These are phyloP conservation scores for Taphrina confusa DNA, from an alignment of 1,139 yeast genomes.

Conservation along the genomic window DNA sequence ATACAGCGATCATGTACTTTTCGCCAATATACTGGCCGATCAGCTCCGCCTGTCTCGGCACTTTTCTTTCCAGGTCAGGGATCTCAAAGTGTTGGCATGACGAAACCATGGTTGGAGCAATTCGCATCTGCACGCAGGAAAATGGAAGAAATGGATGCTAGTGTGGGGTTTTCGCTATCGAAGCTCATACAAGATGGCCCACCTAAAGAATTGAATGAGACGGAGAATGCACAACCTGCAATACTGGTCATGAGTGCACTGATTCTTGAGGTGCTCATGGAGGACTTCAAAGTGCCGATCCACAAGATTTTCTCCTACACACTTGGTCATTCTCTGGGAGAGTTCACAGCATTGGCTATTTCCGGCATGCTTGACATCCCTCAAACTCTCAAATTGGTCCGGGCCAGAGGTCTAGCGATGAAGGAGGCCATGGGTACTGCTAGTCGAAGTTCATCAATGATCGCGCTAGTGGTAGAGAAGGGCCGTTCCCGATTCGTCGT, in stretches of 20 bases:
- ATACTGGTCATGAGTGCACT: slow-evolving; percentile 55
- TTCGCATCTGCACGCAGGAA: slow-evolving; percentile 42
- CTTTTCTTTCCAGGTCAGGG: slow-evolving; percentile 50
- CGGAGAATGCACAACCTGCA: slow-evolving; percentile 65
- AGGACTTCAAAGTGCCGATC: slow-evolving; percentile 40
- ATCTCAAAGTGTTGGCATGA: slow-evolving; percentile 48
- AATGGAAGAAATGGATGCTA: slow-evolving; percentile 45
- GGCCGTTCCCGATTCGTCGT: slow-evolving; percentile 21
- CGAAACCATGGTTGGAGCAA: slow-evolving; percentile 42
- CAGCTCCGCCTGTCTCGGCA: slow-evolving; percentile 27
- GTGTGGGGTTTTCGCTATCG: slow-evolving; percentile 44
- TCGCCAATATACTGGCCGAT: no score
- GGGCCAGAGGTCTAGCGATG: slow-evolving; percentile 58
- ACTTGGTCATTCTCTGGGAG: slow-evolving; percentile 67
- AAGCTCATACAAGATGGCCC: slow-evolving; percentile 40
- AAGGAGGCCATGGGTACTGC: slow-evolving; percentile 38
- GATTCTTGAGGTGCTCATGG: slow-evolving; percentile 46
- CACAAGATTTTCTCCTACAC: slow-evolving; percentile 42
- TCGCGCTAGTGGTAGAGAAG: slow-evolving; percentile 33
- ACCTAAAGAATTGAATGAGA: slow-evolving; percentile 43
- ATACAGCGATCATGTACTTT: no score
- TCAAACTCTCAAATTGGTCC: slow-evolving; percentile 55
- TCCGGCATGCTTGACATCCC: slow-evolving; percentile 51
- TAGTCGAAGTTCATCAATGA: slow-evolving; percentile 15
- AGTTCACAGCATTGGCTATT: slow-evolving; percentile 57